Evolutionary conservation across 2,329 filamentous ascomycete species (phyloP).

Genomic region (Sclerotinia nivalis): DNA sequence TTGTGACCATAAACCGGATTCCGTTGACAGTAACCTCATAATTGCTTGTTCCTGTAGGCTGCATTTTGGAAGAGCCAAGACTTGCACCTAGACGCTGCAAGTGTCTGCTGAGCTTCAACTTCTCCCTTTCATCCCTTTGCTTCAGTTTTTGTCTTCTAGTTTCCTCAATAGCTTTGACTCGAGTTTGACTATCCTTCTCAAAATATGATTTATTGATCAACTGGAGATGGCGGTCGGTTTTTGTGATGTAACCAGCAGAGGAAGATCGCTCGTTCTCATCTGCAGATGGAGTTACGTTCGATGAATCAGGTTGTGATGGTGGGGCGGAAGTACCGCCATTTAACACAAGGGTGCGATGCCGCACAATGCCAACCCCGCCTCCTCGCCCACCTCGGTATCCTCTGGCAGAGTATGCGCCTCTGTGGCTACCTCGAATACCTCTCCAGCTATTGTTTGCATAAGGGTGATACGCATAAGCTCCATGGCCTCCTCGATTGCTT

Average conservation of each 20-base stretch:
- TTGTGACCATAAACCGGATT: conserved; percentile 70
- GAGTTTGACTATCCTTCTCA: conserved; percentile 69
- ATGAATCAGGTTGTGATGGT: conserved; percentile 26
- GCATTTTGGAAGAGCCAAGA: conserved; percentile 24
- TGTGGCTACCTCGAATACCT: conserved; percentile 33
- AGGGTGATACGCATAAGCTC: conserved; percentile 33
- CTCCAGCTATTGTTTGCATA: conserved; percentile 36
- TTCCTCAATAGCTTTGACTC: conserved; percentile 70
- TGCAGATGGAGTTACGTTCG: conserved; percentile 23
- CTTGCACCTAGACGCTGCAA: conserved; percentile 44
- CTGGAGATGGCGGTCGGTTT: conserved; percentile 75
- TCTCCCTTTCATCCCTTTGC: conserved; percentile 58
- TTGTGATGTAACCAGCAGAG: conserved; percentile 63
- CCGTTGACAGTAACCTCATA: conserved; percentile 70
- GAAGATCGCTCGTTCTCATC: conserved; percentile 31
- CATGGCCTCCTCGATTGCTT: conserved; percentile 19
- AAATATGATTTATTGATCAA: conserved; percentile 80
- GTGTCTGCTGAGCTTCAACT: conserved; percentile 54
- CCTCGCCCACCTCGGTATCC: conserved; percentile 44
- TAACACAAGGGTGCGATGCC: conserved; percentile 64
- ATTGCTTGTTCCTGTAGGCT: conserved; percentile 40
- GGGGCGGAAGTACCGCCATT: conserved; percentile 46
- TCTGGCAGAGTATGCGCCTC: conserved; percentile 35
- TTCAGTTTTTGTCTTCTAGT: conserved; percentile 60
- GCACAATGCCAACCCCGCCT: conserved; percentile 45